Conservation (phyloP, 768 basidiomycete species). For the Trametes gibbosa region DNA sequence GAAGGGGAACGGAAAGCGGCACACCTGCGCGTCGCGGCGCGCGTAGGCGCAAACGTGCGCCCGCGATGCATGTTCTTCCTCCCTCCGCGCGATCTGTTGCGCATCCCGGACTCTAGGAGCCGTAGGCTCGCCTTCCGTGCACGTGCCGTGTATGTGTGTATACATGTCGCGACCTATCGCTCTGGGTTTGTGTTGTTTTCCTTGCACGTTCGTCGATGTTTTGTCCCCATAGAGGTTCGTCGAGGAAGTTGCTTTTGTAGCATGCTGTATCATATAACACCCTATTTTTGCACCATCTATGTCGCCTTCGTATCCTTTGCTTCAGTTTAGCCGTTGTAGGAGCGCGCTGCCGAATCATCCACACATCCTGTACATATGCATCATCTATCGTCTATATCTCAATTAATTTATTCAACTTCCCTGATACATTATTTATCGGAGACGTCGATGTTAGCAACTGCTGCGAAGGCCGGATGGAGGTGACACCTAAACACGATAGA, state of each 20-base stretch:
- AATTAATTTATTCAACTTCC: too few species aligned
- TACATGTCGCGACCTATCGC: not conserved
- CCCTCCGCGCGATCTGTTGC: not conserved
- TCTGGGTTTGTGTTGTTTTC: not conserved
- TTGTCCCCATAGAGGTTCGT: not conserved
- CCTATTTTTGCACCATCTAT: not conserved
- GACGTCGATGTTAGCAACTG: too few species aligned
- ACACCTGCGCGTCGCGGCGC: slow-evolving; percentile 13
- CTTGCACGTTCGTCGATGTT: not conserved
- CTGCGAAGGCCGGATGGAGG: too few species aligned
- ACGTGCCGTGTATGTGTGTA: not conserved
- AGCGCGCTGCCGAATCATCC: not conserved
- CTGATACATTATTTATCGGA: too few species aligned
- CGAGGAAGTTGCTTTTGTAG: not conserved
- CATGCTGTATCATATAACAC: slow-evolving; percentile 9
- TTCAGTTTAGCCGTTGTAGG: not conserved
- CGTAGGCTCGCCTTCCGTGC: not conserved
- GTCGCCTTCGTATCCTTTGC: not conserved
- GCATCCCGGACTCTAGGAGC: too few species aligned
- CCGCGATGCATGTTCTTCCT: not conserved
- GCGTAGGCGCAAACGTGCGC: not conserved
- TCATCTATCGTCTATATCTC: not conserved
- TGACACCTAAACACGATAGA: too few species aligned
- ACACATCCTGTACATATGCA: not conserved
- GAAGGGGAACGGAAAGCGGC: slow-evolving; percentile 18